Conservation (phyloP, 2,329 filamentous ascomycete genomes). For the Mollisiaceae sp. region DNA sequence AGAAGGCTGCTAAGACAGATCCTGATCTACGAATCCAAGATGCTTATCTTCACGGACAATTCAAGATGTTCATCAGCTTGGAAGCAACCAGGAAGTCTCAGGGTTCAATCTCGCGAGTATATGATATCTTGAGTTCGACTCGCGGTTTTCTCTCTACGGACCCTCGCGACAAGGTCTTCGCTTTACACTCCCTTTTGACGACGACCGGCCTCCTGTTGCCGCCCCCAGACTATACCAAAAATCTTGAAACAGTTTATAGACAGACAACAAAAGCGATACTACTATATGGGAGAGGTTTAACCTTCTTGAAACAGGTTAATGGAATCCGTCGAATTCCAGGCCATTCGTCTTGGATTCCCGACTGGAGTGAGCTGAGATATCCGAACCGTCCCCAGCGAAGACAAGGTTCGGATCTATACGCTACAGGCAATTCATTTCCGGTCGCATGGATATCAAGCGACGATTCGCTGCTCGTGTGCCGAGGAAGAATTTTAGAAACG, state of each 20-base stretch:
- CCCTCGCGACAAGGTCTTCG: constrained; percentile 8
- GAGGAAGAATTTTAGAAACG: constrained; percentile 3
- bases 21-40: background rate
- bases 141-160: background rate
- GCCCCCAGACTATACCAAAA: constrained; percentile 5
- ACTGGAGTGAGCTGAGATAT: background rate
- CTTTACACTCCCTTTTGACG: constrained; percentile 1
- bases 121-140: background rate
- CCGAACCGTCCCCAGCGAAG: background rate
- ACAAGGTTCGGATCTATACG: no score
- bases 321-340: background rate
- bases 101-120: background rate
- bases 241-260: background rate
- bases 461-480: background rate
- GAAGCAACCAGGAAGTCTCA: background rate
- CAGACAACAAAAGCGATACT: background rate
- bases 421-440: background rate
- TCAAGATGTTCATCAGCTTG: background rate
- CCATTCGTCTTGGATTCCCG: background rate
- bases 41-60: background rate
- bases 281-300: background rate
- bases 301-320: background rate
- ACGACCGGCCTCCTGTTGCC: background rate
- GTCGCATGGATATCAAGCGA: background rate
- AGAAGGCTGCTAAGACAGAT: no score